phyloP scores from a whole-genome alignment of 306 rosid genomes.

The Hippophae gyantsensis region DNA sequence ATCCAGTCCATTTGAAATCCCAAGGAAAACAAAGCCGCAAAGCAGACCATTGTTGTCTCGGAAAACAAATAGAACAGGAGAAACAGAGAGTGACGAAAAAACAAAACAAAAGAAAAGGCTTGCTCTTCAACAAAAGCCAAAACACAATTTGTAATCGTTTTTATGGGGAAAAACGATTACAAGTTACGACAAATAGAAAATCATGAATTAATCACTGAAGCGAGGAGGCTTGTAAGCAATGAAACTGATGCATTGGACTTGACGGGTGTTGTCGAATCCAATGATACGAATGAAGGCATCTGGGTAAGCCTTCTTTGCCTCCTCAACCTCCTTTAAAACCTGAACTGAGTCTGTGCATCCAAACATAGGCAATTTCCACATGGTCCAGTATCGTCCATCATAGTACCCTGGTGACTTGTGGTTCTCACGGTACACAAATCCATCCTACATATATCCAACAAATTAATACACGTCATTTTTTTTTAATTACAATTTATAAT shows the following conservation, averaged over 20 bases:
- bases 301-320: slow-evolving; percentile 40
- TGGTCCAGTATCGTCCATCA: slow-evolving; percentile 82
- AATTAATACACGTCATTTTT: too few relatives aligned
- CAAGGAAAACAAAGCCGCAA: too few relatives aligned
- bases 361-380: slow-evolving; percentile 95
- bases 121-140: too few relatives aligned
- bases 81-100: too few relatives aligned
- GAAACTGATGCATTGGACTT: slow-evolving; percentile 83
- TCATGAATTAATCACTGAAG: neutral
- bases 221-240: slow-evolving; percentile 56
- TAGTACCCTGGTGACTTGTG: slow-evolving; percentile 64
- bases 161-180: too few relatives aligned
- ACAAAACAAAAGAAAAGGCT: too few relatives aligned
- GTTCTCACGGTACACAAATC: slow-evolving; percentile 53
- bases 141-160: too few relatives aligned
- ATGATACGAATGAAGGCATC: slow-evolving; percentile 42
- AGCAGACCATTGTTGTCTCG: too few relatives aligned
- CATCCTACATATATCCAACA: slow-evolving; percentile 18
- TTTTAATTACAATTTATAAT: too few relatives aligned
- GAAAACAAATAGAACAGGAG: too few relatives aligned
- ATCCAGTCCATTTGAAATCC: too few relatives aligned
- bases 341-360: slow-evolving; percentile 57
- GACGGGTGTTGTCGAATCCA: slow-evolving; percentile 77
- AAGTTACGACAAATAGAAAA: too few relatives aligned
- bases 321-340: slow-evolving; percentile 42